phyloP scores from a whole-genome alignment of 2,329 filamentous ascomycete species.

The Paracamarosporium sp. region DNA sequence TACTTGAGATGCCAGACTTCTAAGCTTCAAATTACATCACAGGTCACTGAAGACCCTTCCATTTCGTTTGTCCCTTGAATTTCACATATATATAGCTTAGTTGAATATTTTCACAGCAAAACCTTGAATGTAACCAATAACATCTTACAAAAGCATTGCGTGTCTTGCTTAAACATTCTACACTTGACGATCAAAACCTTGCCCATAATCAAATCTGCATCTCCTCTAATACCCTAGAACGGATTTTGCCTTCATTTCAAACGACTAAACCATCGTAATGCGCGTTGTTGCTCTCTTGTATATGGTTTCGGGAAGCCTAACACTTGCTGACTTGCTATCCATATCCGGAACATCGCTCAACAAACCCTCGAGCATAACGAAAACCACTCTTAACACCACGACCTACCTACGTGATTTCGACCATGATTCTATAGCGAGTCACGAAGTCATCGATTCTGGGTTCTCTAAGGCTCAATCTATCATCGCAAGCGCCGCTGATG shows the following conservation, averaged over 20 bases:
- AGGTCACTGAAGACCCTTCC: not conserved
- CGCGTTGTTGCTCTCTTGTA: not conserved
- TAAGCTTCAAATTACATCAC: not conserved
- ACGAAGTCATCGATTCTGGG: not conserved
- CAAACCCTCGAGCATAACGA: not conserved
- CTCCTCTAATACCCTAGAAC: not conserved
- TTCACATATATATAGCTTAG: not conserved
- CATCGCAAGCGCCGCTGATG: not conserved
- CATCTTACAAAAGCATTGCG: not conserved
- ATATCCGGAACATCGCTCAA: not conserved
- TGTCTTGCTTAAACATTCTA: not conserved
- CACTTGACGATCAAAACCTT: not conserved
- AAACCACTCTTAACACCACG: slow-evolving; percentile 5
- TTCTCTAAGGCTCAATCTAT: not conserved
- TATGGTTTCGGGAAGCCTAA: not conserved
- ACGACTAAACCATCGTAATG: not conserved
- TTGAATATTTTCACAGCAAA: not conserved
- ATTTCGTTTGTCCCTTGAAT: not conserved
- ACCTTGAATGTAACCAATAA: not conserved
- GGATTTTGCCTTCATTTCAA: not conserved
- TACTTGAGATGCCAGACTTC: slow-evolving; percentile 10
- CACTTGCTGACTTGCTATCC: not conserved
- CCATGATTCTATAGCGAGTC: not conserved
- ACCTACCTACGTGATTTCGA: not conserved
- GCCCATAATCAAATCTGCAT: not conserved